Percentiles rank a stretch among this genome's conserved stretches.
phyloP scores from a whole-genome alignment of 805 yeast species.

The Kockiozyma suomiensis region DNA sequence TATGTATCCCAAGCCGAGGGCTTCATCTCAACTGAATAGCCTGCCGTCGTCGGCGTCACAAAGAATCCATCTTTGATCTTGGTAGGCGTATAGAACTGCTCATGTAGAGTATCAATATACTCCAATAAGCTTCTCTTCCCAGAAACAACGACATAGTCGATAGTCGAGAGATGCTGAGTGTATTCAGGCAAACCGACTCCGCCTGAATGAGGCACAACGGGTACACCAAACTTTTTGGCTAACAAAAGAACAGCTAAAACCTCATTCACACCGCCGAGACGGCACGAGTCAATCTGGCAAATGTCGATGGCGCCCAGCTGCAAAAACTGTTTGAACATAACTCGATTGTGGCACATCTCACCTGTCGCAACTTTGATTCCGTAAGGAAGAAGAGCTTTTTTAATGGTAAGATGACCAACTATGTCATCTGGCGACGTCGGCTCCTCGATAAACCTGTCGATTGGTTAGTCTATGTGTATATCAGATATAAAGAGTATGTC shows the following conservation, averaged over 20 bases:
- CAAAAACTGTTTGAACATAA: slow-evolving; percentile 43
- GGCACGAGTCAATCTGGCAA: slow-evolving; percentile 44
- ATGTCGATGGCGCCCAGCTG: slow-evolving; percentile 41
- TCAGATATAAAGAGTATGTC: not conserved
- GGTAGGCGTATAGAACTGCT: slow-evolving; percentile 41
- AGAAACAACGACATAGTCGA: slow-evolving; percentile 40
- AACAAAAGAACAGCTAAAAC: slow-evolving; percentile 42
- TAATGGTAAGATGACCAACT: slow-evolving; percentile 41
- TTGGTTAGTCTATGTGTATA: not conserved
- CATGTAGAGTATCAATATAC: slow-evolving; percentile 43
- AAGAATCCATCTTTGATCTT: slow-evolving; percentile 40
- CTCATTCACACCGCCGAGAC: slow-evolving; percentile 45
- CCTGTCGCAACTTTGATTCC: slow-evolving; percentile 46
- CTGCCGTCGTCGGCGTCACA: slow-evolving; percentile 42
- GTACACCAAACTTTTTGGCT: slow-evolving; percentile 43
- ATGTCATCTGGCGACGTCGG: slow-evolving; percentile 46
- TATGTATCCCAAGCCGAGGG: slow-evolving; percentile 38
- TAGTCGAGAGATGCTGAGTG: slow-evolving; percentile 44
- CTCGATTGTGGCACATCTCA: slow-evolving; percentile 45
- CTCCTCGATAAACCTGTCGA: slow-evolving; percentile 41
- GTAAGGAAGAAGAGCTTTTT: slow-evolving; percentile 40
- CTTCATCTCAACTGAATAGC: slow-evolving; percentile 43
- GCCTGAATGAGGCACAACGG: slow-evolving; percentile 45
- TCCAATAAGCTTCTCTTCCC: slow-evolving; percentile 43
- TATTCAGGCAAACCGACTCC: slow-evolving; percentile 46